Conservation (phyloP, 257 asterid species). For the Fraxinus excelsior region DNA sequence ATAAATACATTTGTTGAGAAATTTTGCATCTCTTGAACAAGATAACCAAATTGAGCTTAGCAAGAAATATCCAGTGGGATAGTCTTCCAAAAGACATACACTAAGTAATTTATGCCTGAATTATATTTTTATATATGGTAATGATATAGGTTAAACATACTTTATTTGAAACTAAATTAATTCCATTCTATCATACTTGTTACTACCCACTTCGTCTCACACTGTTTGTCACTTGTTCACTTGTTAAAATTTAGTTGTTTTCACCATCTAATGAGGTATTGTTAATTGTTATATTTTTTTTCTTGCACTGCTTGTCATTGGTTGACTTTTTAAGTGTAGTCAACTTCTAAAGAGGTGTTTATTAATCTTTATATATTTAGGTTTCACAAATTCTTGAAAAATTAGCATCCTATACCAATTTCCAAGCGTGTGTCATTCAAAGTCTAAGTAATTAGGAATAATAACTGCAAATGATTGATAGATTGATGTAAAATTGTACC, state of each 20-base stretch:
- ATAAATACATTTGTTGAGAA: background rate
- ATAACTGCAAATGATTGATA: background rate
- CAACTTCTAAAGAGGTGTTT: background rate
- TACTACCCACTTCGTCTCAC: background rate
- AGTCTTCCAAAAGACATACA: background rate
- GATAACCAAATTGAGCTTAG: background rate
- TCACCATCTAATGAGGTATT: background rate
- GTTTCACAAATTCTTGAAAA: background rate
- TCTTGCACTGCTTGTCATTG: background rate
- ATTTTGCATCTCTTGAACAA: background rate
- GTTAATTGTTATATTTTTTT: background rate
- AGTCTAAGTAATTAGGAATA: background rate
- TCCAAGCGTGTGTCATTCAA: background rate
- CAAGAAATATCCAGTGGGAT: background rate
- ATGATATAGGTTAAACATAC: background rate
- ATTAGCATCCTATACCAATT: background rate
- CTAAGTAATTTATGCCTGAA: background rate
- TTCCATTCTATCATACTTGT: background rate
- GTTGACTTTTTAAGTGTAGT: background rate
- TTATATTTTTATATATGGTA: background rate
- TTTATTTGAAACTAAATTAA: background rate
- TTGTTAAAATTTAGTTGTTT: background rate
- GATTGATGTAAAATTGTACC: background rate
- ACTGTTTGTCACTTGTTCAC: background rate
- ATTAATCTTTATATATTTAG: background rate